A percentile compares a stretch with the other conserved stretches of the same genome.
These are phyloP conservation scores for Arxiozyma telluris DNA, from an alignment of 1,139 yeast genomes.

Conservation along the genomic window DNA sequence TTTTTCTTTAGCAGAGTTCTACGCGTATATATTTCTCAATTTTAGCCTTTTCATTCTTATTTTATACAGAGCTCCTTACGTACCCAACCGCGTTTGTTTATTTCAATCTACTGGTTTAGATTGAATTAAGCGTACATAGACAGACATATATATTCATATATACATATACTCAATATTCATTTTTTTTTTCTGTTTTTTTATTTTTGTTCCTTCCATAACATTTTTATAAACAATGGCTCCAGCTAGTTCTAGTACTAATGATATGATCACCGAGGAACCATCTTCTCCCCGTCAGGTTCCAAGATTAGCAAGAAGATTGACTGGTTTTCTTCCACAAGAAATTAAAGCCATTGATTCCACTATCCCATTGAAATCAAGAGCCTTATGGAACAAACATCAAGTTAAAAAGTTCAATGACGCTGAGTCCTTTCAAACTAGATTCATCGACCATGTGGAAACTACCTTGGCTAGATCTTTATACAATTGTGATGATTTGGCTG, in stretches of 20 bases:
- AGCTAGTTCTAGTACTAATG: constrained; percentile 19
- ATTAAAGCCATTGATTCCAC: constrained; percentile 72
- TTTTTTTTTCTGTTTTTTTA: too few relatives aligned
- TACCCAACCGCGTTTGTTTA: neutral
- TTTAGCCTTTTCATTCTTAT: too few relatives aligned
- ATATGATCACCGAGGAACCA: constrained; percentile 27
- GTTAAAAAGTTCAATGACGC: constrained; percentile 42
- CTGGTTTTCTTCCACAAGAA: constrained; percentile 88
- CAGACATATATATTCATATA: neutral
- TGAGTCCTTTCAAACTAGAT: constrained; percentile 58
- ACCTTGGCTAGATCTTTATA: constrained; percentile 81
- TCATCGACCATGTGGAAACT: constrained; percentile 82
- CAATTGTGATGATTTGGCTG: constrained; percentile 87
- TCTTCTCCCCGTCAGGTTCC: constrained; percentile 24
- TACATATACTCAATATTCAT: neutral
- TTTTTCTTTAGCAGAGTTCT: too few relatives aligned
- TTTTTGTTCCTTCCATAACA: too few relatives aligned
- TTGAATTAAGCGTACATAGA: neutral
- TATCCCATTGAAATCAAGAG: constrained; percentile 71
- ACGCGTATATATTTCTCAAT: too few relatives aligned
- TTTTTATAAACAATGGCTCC: constrained; percentile 1
- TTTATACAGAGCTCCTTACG: neutral
- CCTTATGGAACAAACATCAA: constrained; percentile 63
- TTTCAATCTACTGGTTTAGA: neutral
- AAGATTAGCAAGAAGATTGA: constrained; percentile 57